Evolutionary conservation across 2,329 filamentous ascomycete genomes (phyloP).

Genomic region (Neofusicoccum cordaticola): DNA sequence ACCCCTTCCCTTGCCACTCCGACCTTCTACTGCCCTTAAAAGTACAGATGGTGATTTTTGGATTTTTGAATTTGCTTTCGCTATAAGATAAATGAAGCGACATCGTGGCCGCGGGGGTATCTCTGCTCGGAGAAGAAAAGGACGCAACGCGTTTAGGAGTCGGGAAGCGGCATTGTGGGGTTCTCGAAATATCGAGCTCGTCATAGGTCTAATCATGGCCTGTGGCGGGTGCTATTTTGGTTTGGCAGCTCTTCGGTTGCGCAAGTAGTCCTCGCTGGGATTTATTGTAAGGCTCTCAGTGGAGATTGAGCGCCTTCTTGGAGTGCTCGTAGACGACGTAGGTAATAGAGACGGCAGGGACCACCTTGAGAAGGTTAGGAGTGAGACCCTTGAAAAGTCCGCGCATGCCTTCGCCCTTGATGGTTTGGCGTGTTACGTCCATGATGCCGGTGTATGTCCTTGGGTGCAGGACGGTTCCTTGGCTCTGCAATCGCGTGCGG

Average conservation of each 20-base stretch:
- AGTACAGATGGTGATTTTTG: slow-evolving; percentile 21
- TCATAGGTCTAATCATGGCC: background rate
- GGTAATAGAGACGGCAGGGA: slow-evolving; percentile 84
- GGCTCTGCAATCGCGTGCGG: slow-evolving; percentile 86
- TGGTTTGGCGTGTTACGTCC: slow-evolving; percentile 82
- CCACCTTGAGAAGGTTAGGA: slow-evolving; percentile 93
- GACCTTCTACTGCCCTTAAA: background rate
- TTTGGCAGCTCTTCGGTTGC: background rate
- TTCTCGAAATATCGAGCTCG: background rate
- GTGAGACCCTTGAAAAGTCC: slow-evolving; percentile 94
- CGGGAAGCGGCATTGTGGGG: background rate
- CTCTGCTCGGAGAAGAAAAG: slow-evolving; percentile 5
- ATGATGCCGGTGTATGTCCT: slow-evolving; percentile 86
- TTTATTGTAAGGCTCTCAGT: slow-evolving; percentile 24
- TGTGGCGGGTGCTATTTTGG: background rate
- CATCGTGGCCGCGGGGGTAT: background rate
- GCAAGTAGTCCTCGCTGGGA: background rate
- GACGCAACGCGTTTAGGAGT: background rate
- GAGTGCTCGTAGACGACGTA: slow-evolving; percentile 44
- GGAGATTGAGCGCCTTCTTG: slow-evolving; percentile 35
- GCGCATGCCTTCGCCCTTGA: slow-evolving; percentile 75
- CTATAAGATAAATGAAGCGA: background rate
- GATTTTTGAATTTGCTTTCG: slow-evolving; percentile 23
- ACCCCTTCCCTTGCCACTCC: background rate
- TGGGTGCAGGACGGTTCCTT: slow-evolving; percentile 88